Base-by-base conservation (phyloP, 1,139 yeast genomes). In the Yamadazyma friedrichii region DNA sequence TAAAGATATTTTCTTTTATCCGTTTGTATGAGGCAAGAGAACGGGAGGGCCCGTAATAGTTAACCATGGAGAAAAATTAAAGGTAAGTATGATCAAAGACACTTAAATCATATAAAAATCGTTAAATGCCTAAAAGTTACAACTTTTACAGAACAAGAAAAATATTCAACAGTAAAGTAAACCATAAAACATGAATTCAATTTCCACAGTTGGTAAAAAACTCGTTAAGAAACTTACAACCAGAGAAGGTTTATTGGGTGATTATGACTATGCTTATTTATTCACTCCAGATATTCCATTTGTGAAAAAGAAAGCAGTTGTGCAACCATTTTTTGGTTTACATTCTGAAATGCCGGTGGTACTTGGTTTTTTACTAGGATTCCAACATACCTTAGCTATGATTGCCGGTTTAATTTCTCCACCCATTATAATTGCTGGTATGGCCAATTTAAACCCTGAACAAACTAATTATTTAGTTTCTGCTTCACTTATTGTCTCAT, bases 351-450 rank as follows among this genome's bases (percentile, higher is more conserved):
- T 89, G 80, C 97, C 97, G 0, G 53, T 88, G 15, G 56, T 85
- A 10, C 67, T 88, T 41, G 95, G 95, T 1, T 62, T 85, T 41
- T 50, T 88, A 6, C 74, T 89, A 35, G 96, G 96, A 12, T 74
- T 89, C 51, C 96, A 88, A 64, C 97, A 89, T 59, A 70, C 95
- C 1, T 66, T 89, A 51, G 84, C 96, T 33, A 87, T 88, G 95
- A 66, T 89, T 64, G 96, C 95, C 9, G 96, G 96, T 54, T 78
- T 89, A 38, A 84, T 85, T 32, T 72, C 95, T 12, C 95, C 96
- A 4, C 94, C 96, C 2, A 64, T 88, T 42, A 69, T 87, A 52
- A 84, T 86, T 38, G 67, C 89, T 1, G 54, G 67, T 9, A 64
- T 75, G 22, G 89, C 91, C 15, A 74, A 84, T 59, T 70, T 88